Base-by-base conservation (phyloP, 2,329 filamentous ascomycete genomes). In the Fusarium penzigii region DNA sequence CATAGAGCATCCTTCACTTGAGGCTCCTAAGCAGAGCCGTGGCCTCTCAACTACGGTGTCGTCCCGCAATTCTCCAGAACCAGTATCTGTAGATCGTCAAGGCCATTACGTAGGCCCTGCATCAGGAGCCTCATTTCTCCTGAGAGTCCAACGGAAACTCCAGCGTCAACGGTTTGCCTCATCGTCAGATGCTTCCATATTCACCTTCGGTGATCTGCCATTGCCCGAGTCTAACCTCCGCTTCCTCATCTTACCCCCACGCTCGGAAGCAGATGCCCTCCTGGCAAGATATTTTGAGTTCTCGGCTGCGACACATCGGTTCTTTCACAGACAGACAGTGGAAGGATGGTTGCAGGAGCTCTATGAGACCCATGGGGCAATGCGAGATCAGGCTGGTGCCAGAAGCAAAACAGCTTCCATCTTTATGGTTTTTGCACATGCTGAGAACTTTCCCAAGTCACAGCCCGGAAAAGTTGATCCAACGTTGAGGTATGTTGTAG, bases 261-360 rank as follows among this genome's bases (percentile, higher is more conserved):
- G 70, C 17, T 58, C 70, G 3, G 66, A 66, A 10, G 64, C 64
- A 7, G 58, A 64, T 13, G 39, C 50, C 0, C 54, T 83, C 6
- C 65, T 82, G 0, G 68, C 70, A 17, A 65, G 78, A 12, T 83
- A 83, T 49, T 83, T 83, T 59, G 80, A 82, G 44, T 79, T 78
- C 51, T 78, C 78, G 4, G 76, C 80, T 25, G 78, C 81, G 3
- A 83, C 80, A 0, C 80, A 83, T 55, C 72, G 79, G 1, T 81
- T 82, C 53, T 62, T 83, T 32, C 79, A 82, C 58, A 70, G 79
- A 3, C 75, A 76, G 0, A 78, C 74, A 2, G 72, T 81, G 3
- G 73, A 79, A 51, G 52, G 59, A 9, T 81, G 78, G 76, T 62
- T 76, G 6, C 66, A 72, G 32, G 65, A 75, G 17, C 70, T 77